Evolutionary conservation across 2,329 filamentous ascomycete genomes (phyloP), one percentile per base, ranked within the genome.

Genomic region (Fusarium sp.): DNA sequence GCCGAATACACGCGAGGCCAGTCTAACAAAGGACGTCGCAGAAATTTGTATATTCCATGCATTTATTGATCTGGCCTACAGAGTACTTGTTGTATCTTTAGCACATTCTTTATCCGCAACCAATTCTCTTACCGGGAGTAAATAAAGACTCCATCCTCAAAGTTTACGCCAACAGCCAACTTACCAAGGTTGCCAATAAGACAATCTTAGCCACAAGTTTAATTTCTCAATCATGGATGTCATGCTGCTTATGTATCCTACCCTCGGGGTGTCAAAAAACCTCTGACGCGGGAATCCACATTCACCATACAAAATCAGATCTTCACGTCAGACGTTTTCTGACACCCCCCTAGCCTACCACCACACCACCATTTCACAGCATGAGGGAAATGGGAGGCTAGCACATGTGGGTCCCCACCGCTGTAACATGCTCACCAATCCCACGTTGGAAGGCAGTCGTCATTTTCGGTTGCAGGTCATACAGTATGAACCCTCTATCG

Each of bases 361-460:
- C 68, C 58, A 70, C 61, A 60, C 68, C 67, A 71, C 49, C 49
- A 25, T 25, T 51, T 73, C 73, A 29, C 46, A 55, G 29, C 45
- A 57, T 52, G 38, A 29, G 42, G 42, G 49, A 69, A 63, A 46
- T 49, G 31, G 39, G 70, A 63, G 61, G 66, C 72, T 73, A 44
- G 38, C 48, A 69, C 59, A 68, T 66, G 74, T 75, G 74, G 52
- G 27, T 25, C 70, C 35, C 38, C 63, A 55, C 66, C 41, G 60
- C 65, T 74, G 37, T 10, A 51, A 35, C 57, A 66, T 49, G 25
- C 55, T 70, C 66, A 64, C 75, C 75, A 77, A 77, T 77, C 72
- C 66, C 57, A 59, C 42, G 33, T 39, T 38, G 44, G 15, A 48
- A 29, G 45, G 27, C 55, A 46, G 72, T 56, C 61, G 57, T 74